Evolutionary conservation across 345 rosid genomes (phyloP), one percentile per base, ranked within the genome.

Genomic region (Brassica cretica): DNA sequence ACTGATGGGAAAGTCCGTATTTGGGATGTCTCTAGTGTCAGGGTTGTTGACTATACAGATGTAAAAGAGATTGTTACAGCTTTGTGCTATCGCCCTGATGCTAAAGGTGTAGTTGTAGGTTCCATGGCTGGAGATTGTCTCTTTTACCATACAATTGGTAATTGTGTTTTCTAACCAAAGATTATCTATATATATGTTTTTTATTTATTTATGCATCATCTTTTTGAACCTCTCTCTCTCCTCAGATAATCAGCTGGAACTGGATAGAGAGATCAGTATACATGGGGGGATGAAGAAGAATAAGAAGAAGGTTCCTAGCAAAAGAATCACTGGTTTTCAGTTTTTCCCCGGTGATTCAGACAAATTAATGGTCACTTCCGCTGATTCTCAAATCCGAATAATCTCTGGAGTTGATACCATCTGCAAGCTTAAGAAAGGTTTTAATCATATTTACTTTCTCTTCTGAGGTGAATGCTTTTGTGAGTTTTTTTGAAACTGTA

Each of bases 311-410:
- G 74, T 74, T 21, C 71, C 87, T n/a, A 88, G 89, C 84, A 88
- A 85, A 84, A 82, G 91, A 71, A 86, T 89, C 75, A 89, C 91
- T 55, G 94, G 93, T 68, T 91, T 91, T 80, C 88, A 91, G 90
- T 89, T 83, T 66, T 88, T 86, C 6, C 93, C 96, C 15, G 81
- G 80, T 25, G 92, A 89, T 49, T 88, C 90, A 3, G 84, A 81
- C 77, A 89, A 88, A 87, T 59, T 92, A 8, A 73, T 92, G 69
- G 90, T 92, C 67, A 87, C 96, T 37, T 87, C 84, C 75, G 97
- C 91, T 46, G 96, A 92, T 88, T 92, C 96, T 62, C 80, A 81
- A 15, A 84, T 89, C 37, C 82, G 85, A 71, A 78, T 92, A 29
- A 84, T 89, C 39, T 25, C 72, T 4, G 89, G 90, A 39, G 30